These are phyloP conservation scores for Ormosia semicastrata DNA, from an alignment of 306 rosid genomes.

Conservation along the genomic window DNA sequence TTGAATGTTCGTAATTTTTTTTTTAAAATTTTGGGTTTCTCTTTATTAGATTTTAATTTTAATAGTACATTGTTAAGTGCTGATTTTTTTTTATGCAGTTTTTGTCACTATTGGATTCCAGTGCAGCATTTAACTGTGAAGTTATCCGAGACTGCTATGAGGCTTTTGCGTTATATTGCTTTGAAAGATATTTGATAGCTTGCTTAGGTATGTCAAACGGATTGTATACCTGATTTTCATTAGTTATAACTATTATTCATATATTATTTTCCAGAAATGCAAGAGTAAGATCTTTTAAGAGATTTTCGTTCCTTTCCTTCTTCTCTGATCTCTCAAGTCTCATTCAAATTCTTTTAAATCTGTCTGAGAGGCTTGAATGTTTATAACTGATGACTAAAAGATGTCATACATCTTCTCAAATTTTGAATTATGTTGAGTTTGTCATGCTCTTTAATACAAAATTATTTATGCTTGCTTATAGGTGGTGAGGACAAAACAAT, in stretches of 20 bases:
- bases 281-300: background rate
- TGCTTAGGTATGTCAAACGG: constrained; percentile 75
- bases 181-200: constrained; percentile 94
- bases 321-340: background rate
- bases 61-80: constrained; percentile 4
- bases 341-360: background rate
- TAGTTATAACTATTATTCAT: constrained; percentile 14
- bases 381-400: background rate
- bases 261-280: constrained; percentile 1
- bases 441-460: background rate
- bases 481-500: constrained; percentile 96
- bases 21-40: background rate
- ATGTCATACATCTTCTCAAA: background rate
- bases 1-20: background rate
- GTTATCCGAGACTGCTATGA: constrained; percentile 94
- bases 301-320: background rate
- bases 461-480: constrained; percentile 34
- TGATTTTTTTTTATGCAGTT: constrained; percentile 60
- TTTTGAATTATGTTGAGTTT: constrained; percentile 13
- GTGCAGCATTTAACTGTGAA: constrained; percentile 93
- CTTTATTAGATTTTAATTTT: background rate
- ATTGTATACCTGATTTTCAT: constrained; percentile 13
- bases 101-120: constrained; percentile 82
- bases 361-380: constrained; percentile 16
- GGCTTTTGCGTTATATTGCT: constrained; percentile 98